Base-by-base conservation (phyloP, 495 filamentous ascomycete genomes). In the Margaritispora aquatica region DNA sequence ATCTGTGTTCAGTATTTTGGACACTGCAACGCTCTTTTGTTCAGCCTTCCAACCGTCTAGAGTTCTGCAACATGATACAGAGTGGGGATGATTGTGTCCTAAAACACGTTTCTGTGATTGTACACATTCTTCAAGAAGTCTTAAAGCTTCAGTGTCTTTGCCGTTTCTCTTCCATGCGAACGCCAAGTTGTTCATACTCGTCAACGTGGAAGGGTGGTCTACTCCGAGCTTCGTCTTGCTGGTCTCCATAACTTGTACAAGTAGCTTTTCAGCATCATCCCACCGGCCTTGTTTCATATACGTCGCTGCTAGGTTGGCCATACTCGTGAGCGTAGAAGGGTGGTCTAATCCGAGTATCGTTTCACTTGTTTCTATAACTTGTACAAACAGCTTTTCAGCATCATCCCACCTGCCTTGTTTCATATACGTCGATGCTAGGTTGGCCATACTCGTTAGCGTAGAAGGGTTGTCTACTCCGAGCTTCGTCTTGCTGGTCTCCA, bases 171-270 rank as follows among this genome's bases (percentile, higher is more conserved):
- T 24, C 19, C 19, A 51, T 23, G 49, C 26, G 13, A 23, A 51
- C 22, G 63, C 65, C 10, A 76, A 66, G 56, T 69, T 71, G 48
- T 13, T 21, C 64, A 71, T 74, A 48, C 61, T 70, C 0, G 53
- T 65, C 8, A 75, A 54, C 38, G 71, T 75, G 49, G 66, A 36
- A 24, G 67, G 73, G 61, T 75, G 69, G 19, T 75, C 71, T 9
- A 27, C n/a, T n/a, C 71, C 71, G 34, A 71, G 68, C 55, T 48
- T 63, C 26, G 11, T 66, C 55, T 62, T 46, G 55, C 65, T 2
- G n/a, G 51, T 63, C 55, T 71, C 61, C 24, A 69, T 61, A 13
- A 68, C 66, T 60, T 72, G 62, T 21, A 68, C 3, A 29, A 63
- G 41, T 38, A 74, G 60, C 48, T 63, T 51, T 65, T 73, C 70